Evolutionary conservation across 2,329 filamentous ascomycete genomes (phyloP).

Genomic region (Colletotrichum acutatum): DNA sequence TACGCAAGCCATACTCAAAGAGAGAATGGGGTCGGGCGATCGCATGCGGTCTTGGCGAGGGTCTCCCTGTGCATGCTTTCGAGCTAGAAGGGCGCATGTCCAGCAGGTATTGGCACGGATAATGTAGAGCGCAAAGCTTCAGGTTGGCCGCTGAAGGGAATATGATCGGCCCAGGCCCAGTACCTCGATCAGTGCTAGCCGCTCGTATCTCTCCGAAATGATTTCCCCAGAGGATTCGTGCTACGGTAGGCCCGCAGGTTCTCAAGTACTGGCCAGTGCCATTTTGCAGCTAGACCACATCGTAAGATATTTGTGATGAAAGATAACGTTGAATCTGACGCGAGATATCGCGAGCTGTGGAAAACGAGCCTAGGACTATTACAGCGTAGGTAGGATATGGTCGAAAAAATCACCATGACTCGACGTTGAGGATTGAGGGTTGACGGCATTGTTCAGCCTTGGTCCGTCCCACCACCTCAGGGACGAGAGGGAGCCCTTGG

Average conservation of each 20-base stretch:
- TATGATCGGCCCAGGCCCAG: neutral
- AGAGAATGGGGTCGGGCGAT: neutral
- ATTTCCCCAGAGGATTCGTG: neutral
- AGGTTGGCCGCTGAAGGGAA: neutral
- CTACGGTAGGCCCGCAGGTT: too few species aligned
- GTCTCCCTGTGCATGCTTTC: slow-evolving; percentile 29
- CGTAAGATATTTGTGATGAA: too few species aligned
- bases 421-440: neutral
- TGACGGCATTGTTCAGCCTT: neutral
- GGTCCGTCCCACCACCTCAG: neutral
- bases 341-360: too few species aligned
- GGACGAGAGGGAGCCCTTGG: neutral
- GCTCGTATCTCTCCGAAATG: neutral
- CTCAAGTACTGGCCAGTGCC: too few species aligned
- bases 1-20: slow-evolving; percentile 7
- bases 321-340: too few species aligned
- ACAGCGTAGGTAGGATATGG: neutral
- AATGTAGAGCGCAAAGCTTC: neutral
- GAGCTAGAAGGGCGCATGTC: neutral
- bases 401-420: neutral
- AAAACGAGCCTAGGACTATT: neutral
- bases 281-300: too few species aligned
- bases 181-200: neutral
- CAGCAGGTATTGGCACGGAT: neutral
- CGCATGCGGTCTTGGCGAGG: neutral